Evolutionary conservation across 345 rosid genomes (phyloP).

Genomic region (Gossypium herbaceum): DNA sequence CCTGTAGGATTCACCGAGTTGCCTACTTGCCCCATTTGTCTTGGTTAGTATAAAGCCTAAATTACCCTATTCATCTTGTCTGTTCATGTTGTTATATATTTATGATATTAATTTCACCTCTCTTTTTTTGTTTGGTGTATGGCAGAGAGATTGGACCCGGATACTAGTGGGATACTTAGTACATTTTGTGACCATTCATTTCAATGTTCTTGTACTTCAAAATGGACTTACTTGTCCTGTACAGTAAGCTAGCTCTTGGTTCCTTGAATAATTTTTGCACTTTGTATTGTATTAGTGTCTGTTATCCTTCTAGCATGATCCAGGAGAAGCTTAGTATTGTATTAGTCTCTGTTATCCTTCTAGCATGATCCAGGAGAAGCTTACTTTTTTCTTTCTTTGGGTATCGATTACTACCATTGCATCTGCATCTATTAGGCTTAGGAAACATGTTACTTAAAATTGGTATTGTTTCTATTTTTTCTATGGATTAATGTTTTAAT

Average conservation of each 20-base stretch:
- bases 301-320: not conserved
- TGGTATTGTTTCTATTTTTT: not conserved
- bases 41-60: constrained; percentile 43
- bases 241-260: constrained; percentile 47
- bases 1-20: constrained; percentile 69
- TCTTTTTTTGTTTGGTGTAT: not conserved
- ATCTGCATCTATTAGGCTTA: not conserved
- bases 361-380: not conserved
- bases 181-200: constrained; percentile 94
- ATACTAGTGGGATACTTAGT: constrained; percentile 80
- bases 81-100: not conserved
- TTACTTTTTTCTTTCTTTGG: not conserved
- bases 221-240: constrained; percentile 93
- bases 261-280: not conserved
- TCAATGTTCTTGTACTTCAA: constrained; percentile 86
- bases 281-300: not conserved
- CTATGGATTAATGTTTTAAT: not conserved
- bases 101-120: not conserved
- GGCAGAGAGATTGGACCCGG: constrained; percentile 86
- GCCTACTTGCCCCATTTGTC: constrained; percentile 90
- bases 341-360: not conserved
- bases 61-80: not conserved
- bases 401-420: not conserved
- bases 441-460: not conserved
- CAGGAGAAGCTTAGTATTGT: not conserved